These are phyloP conservation scores for Leccinum arenicola DNA, from an alignment of 768 basidiomycete genomes.

Conservation along the genomic window DNA sequence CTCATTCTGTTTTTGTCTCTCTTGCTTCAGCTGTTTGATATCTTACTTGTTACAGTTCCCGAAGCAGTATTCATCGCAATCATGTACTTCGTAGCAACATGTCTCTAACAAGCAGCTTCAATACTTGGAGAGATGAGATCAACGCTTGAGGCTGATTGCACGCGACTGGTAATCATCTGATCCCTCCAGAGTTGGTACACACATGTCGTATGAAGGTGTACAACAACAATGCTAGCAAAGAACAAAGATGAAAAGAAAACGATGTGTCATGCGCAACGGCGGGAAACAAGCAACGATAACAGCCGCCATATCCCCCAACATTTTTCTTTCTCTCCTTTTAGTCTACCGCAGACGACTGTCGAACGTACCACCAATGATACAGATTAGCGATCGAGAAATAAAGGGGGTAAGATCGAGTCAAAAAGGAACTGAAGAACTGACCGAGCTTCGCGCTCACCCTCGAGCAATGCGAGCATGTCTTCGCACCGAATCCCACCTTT, in stretches of 20 bases:
- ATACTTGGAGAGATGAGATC: not conserved
- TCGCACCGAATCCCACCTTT: conserved; percentile 96
- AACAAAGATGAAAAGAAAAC: not conserved
- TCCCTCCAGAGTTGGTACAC: not conserved
- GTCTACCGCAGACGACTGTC: conserved; percentile 23
- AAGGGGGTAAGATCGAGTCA: not conserved
- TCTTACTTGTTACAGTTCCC: conserved; percentile 25
- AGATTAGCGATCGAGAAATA: not conserved
- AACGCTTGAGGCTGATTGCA: not conserved
- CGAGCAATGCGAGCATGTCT: conserved; percentile 94
- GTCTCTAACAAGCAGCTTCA: conserved; percentile 17
- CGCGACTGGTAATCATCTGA: not conserved
- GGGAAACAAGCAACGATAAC: not conserved
- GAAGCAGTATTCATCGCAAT: conserved; percentile 26
- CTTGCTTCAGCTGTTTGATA: conserved; percentile 31
- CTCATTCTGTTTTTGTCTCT: conserved; percentile 8
- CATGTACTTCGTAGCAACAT: conserved; percentile 29
- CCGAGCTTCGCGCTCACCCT: conserved; percentile 99
- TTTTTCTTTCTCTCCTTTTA: conserved; percentile 1
- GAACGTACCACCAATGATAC: not conserved
- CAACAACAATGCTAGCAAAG: conserved; percentile 2
- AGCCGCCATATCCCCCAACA: not conserved
- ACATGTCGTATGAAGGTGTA: conserved; percentile 4
- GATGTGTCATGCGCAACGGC: not conserved
- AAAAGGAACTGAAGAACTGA: conserved; percentile 38